Evolutionary conservation across 768 basidiomycete genomes (phyloP).

Genomic region (Zangia roseola): DNA sequence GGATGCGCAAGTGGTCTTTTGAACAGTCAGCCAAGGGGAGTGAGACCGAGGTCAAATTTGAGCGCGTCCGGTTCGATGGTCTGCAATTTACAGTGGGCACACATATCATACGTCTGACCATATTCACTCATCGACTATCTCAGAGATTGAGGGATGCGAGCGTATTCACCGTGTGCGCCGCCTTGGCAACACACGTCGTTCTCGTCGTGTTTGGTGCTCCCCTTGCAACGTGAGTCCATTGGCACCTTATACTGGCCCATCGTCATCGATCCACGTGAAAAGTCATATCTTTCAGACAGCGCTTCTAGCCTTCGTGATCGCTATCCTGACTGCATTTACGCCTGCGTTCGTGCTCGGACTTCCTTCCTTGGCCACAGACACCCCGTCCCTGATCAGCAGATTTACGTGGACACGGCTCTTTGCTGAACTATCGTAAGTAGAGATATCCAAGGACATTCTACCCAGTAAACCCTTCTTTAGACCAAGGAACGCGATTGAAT

Average conservation of each 20-base stretch:
- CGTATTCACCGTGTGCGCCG: slow-evolving; percentile 48
- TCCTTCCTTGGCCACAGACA: slow-evolving; percentile 46
- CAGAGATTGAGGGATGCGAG: slow-evolving; percentile 55
- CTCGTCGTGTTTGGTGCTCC: slow-evolving; percentile 78
- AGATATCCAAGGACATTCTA: background rate
- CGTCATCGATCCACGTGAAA: slow-evolving; percentile 2
- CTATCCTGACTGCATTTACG: slow-evolving; percentile 62
- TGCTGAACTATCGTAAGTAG: slow-evolving; percentile 74
- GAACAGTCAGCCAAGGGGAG: slow-evolving; percentile 40
- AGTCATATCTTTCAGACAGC: slow-evolving; percentile 63
- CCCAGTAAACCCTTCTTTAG: slow-evolving; percentile 32
- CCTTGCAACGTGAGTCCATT: slow-evolving; percentile 46
- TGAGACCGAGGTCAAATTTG: slow-evolving; percentile 42
- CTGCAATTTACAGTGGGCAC: slow-evolving; percentile 37
- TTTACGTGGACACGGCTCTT: slow-evolving; percentile 79
- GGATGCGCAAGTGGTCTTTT: slow-evolving; percentile 59
- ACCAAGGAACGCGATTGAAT: slow-evolving; percentile 65
- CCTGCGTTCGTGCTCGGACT: slow-evolving; percentile 69
- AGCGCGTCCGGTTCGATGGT: slow-evolving; percentile 39
- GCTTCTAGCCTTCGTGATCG: slow-evolving; percentile 65
- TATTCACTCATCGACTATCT: slow-evolving; percentile 3
- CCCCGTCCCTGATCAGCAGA: slow-evolving; percentile 49
- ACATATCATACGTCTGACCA: slow-evolving; percentile 17
- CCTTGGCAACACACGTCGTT: slow-evolving; percentile 47
- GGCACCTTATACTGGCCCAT: background rate